Evolutionary conservation across 192 early-diverging fungal genomes (phyloP).

Genomic region (Coemansia sp.): DNA sequence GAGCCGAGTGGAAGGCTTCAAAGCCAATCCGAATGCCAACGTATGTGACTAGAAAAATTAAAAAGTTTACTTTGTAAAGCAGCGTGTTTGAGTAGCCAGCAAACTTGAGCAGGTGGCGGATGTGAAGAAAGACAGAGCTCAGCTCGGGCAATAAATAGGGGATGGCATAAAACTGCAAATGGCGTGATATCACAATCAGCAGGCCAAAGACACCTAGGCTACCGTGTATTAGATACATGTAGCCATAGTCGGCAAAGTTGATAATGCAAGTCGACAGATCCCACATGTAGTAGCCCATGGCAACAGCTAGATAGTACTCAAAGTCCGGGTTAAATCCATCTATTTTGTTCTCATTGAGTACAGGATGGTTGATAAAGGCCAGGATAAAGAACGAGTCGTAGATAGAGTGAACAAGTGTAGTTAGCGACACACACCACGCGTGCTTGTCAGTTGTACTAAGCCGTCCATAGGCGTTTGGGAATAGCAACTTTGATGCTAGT

Average conservation of each 20-base stretch:
- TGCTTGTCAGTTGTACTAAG: slow-evolving; percentile 18
- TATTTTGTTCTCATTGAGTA: slow-evolving; percentile 31
- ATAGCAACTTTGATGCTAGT: slow-evolving; percentile 2
- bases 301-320: slow-evolving; percentile 29
- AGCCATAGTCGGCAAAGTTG: slow-evolving; percentile 29
- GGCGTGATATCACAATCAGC: slow-evolving; percentile 32
- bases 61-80: slow-evolving; percentile 42
- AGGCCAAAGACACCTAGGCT: slow-evolving; percentile 35
- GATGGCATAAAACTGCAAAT: slow-evolving; percentile 48
- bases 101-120: slow-evolving; percentile 36
- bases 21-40: slow-evolving; percentile 35
- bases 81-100: slow-evolving; percentile 12
- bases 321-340: slow-evolving; percentile 26
- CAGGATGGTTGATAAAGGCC: slow-evolving; percentile 13
- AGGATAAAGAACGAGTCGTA: slow-evolving; percentile 30
- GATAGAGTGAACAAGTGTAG: slow-evolving; percentile 15
- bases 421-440: slow-evolving; percentile 16
- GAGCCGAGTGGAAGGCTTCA: slow-evolving; percentile 32
- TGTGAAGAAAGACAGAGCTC: slow-evolving; percentile 47
- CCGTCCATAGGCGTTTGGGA: slow-evolving; percentile 21
- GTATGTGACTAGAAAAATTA: slow-evolving; percentile 23
- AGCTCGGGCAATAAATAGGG: slow-evolving; percentile 44
- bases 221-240: slow-evolving; percentile 42
- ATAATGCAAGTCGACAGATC: slow-evolving; percentile 30
- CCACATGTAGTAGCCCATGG: slow-evolving; percentile 47